Percentiles rank a stretch among this genome's conserved stretches.
Evolutionary conservation across 352 stramenopile genomes (phyloP).

Genomic region (Phytophthora quininea): DNA sequence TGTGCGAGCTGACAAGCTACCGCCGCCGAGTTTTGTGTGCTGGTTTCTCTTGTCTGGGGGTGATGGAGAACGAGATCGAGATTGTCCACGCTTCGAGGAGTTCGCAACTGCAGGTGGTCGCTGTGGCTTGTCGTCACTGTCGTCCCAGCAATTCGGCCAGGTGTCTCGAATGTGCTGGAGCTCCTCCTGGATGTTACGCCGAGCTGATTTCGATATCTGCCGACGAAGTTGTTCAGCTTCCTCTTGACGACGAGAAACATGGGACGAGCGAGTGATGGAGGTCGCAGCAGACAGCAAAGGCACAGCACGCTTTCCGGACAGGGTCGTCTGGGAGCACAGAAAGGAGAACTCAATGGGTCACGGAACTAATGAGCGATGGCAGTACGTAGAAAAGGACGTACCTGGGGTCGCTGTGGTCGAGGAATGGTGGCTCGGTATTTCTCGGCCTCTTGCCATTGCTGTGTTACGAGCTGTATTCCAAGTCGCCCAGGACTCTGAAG

Average conservation of each 20-base stretch:
- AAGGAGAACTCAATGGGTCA: background rate
- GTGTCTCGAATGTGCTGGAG: constrained; percentile 66
- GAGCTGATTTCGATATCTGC: constrained; percentile 16
- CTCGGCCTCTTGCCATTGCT: constrained; percentile 64
- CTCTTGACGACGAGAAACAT: constrained; percentile 51
- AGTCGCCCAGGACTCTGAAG: constrained; percentile 33
- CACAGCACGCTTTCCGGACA: constrained; percentile 20
- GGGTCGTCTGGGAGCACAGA: constrained; percentile 33
- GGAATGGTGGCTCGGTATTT: constrained; percentile 37
- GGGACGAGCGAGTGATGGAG: constrained; percentile 58
- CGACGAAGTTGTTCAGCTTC: constrained; percentile 27
- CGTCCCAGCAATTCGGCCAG: constrained; percentile 71
- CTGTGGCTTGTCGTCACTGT: constrained; percentile 16
- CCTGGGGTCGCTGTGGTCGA: constrained; percentile 33
- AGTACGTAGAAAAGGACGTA: constrained; percentile 11
- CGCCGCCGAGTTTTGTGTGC: background rate
- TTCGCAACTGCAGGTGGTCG: background rate
- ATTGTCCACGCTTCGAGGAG: background rate
- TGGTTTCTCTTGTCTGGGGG: constrained; percentile 7
- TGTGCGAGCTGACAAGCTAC: constrained; percentile 25
- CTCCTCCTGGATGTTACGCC: constrained; percentile 43
- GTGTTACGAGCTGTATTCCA: constrained; percentile 52
- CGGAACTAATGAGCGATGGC: background rate
- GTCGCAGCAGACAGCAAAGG: constrained; percentile 20
- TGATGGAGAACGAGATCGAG: constrained; percentile 10